Conservation (phyloP, 768 basidiomycete genomes). For the Termitomyces sp. region DNA sequence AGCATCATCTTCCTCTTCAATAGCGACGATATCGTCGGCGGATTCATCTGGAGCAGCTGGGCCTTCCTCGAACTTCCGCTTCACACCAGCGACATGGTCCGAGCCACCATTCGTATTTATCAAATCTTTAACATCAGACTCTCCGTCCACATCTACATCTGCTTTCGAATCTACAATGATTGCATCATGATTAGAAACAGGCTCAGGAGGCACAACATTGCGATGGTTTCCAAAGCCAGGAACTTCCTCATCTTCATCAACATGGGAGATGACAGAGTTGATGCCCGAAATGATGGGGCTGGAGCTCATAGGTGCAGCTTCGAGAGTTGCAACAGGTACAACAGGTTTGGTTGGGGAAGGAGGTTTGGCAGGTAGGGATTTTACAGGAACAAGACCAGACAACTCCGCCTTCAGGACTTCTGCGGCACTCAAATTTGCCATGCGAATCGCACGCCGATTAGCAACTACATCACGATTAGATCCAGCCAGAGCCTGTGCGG, state of each 20-base stretch:
- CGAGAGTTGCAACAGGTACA: constrained; percentile 21
- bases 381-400: constrained; percentile 48
- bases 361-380: constrained; percentile 35
- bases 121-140: constrained; percentile 23
- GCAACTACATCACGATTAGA: constrained; percentile 89
- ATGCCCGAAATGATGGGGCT: constrained; percentile 1
- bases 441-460: constrained; percentile 84
- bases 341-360: constrained; percentile 19
- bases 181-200: constrained; percentile 13
- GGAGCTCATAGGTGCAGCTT: constrained; percentile 26
- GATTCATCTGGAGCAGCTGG: constrained; percentile 29
- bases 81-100: constrained; percentile 24
- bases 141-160: constrained; percentile 27
- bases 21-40: constrained; percentile 41
- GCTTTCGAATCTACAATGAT: constrained; percentile 12
- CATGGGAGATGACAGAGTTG: constrained; percentile 1
- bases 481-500: constrained; percentile 70
- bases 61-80: constrained; percentile 46
- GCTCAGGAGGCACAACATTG: constrained; percentile 4
- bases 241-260: constrained; percentile 25
- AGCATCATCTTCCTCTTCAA: constrained; percentile 49
- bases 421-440: constrained; percentile 96
- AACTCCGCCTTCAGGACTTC: constrained; percentile 91
- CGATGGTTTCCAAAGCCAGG: constrained; percentile 31
- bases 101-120: constrained; percentile 15